These are phyloP conservation scores for Diaporthe velutina DNA, from an alignment of 2,329 filamentous ascomycete genomes.

Conservation along the genomic window DNA sequence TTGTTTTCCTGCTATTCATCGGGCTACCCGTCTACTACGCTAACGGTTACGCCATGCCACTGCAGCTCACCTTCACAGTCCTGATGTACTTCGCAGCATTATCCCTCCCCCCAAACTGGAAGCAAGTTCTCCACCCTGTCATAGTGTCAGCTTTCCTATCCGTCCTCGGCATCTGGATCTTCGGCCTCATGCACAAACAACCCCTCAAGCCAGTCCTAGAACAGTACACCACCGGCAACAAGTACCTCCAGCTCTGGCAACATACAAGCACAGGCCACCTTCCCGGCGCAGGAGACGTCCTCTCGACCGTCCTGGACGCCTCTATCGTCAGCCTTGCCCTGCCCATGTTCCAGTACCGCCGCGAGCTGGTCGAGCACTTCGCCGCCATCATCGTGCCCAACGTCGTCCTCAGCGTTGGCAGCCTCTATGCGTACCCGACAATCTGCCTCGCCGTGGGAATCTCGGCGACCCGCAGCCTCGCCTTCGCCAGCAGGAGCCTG, in stretches of 20 bases:
- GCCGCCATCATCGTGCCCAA: conserved; percentile 67
- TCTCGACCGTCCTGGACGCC: conserved; percentile 67
- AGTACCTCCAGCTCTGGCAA: conserved; percentile 66
- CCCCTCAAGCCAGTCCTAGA: conserved; percentile 56
- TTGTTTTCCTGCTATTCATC: conserved; percentile 59
- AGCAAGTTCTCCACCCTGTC: conserved; percentile 69
- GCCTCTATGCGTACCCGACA: conserved; percentile 69
- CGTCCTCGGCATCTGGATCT: conserved; percentile 65
- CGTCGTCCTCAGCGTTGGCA: conserved; percentile 62
- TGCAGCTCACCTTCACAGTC: conserved; percentile 61
- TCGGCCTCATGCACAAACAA: conserved; percentile 59
- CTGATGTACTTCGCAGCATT: conserved; percentile 65
- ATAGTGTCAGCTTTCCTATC: conserved; percentile 67
- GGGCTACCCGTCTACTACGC: conserved; percentile 69
- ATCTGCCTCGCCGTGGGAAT: conserved; percentile 69
- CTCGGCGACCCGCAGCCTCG: conserved; percentile 61
- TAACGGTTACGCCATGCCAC: conserved; percentile 64
- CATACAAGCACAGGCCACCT: conserved; percentile 44
- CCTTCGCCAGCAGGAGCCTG: conserved; percentile 68
- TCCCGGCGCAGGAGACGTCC: conserved; percentile 70
- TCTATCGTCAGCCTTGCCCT: conserved; percentile 70
- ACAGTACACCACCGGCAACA: conserved; percentile 65
- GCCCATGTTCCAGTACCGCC: conserved; percentile 72
- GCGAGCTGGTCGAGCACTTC: conserved; percentile 67
- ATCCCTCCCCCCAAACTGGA: conserved; percentile 61